Conservation (phyloP, 2,329 filamentous ascomycete genomes). For the Penicillium sp. region DNA sequence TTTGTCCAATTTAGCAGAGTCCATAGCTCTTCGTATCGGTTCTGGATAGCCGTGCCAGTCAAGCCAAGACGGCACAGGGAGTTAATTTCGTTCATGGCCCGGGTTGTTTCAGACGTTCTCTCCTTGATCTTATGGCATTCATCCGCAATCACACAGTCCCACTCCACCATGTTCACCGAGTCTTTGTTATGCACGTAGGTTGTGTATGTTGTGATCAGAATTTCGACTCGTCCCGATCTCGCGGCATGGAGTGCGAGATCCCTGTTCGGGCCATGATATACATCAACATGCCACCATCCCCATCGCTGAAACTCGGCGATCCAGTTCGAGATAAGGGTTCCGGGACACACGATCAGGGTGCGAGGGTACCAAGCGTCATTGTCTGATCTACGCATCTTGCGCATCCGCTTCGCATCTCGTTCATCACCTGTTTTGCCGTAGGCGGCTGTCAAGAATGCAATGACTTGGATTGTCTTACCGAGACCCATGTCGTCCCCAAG, state of each 20-base stretch:
- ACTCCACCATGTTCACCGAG: constrained; percentile 77
- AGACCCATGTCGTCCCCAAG: constrained; percentile 97
- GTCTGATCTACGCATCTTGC: constrained; percentile 68
- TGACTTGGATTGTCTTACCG: constrained; percentile 95
- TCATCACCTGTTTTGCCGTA: constrained; percentile 94
- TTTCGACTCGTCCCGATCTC: constrained; percentile 71
- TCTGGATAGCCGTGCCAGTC: constrained; percentile 95
- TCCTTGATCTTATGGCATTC: constrained; percentile 92
- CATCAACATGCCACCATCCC: constrained; percentile 92
- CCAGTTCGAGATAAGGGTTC: constrained; percentile 88
- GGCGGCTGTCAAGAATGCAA: constrained; percentile 82
- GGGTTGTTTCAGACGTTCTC: constrained; percentile 69
- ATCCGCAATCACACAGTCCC: constrained; percentile 93
- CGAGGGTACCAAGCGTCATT: constrained; percentile 72
- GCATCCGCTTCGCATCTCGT: constrained; percentile 79
- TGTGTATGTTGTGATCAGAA: constrained; percentile 90
- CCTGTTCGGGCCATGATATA: constrained; percentile 72
- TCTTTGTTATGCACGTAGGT: constrained; percentile 77
- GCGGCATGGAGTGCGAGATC: constrained; percentile 71
- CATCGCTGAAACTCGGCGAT: constrained; percentile 78
- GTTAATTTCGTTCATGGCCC: constrained; percentile 86
- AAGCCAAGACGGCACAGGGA: constrained; percentile 87
- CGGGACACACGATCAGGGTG: constrained; percentile 82
- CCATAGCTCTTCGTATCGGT: constrained; percentile 97
- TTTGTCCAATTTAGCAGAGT: constrained; percentile 95